phyloP scores from a whole-genome alignment of 2,329 filamentous ascomycete genomes.

The Ophiostoma ips region DNA sequence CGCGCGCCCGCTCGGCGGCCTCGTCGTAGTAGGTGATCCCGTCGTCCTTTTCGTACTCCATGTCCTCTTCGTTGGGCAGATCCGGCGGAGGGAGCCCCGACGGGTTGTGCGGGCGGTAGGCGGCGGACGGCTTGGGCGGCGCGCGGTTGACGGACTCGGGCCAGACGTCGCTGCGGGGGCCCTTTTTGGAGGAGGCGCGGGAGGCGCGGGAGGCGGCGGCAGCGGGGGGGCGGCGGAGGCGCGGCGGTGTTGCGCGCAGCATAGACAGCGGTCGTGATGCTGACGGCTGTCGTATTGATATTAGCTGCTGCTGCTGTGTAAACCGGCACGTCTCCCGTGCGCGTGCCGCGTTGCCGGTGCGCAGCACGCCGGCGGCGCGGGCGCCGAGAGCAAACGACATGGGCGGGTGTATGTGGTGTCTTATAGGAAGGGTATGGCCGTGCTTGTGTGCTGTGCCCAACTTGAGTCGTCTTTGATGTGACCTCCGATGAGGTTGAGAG shows the following conservation, averaged over 20 bases:
- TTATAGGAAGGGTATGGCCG: too few relatives aligned
- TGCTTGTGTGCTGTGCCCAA: too few relatives aligned
- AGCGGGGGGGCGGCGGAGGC: not conserved
- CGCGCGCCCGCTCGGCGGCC: not conserved
- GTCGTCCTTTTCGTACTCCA: not conserved
- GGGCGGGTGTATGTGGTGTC: not conserved
- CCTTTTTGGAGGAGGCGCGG: not conserved
- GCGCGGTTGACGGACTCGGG: not conserved
- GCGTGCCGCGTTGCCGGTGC: not conserved
- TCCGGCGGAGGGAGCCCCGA: not conserved
- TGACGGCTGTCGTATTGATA: not conserved
- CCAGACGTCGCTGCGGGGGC: not conserved
- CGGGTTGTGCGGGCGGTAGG: not conserved
- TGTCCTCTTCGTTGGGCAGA: not conserved
- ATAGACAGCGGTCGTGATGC: not conserved
- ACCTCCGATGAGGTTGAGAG: too few relatives aligned
- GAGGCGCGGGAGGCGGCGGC: not conserved
- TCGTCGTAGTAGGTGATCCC: not conserved
- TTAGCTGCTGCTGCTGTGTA: not conserved
- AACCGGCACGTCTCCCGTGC: not conserved
- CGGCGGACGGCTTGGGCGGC: not conserved
- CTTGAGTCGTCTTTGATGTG: too few relatives aligned
- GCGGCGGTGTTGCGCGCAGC: not conserved
- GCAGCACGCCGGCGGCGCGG: not conserved
- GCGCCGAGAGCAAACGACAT: too few relatives aligned